phyloP scores from a whole-genome alignment of 208 protist genomes.

The Kentomonas sorsogonicus region DNA sequence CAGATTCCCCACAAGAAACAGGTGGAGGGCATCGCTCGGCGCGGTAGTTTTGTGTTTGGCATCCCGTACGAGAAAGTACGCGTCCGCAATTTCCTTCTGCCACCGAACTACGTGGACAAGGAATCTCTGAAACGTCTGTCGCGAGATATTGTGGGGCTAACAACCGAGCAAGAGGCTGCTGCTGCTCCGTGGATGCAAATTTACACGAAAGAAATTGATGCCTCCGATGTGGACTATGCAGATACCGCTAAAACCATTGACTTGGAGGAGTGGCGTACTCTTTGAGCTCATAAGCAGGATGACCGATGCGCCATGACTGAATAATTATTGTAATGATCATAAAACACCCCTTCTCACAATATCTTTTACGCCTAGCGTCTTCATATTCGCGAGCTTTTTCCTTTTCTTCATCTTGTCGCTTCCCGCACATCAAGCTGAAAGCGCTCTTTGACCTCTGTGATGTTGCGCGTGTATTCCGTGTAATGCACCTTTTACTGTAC shows the following conservation, averaged over 20 bases:
- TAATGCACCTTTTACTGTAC: too few relatives aligned
- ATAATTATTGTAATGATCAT: too few relatives aligned
- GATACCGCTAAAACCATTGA: slow-evolving; percentile 57
- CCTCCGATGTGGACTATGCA: slow-evolving; percentile 66
- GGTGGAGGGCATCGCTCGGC: slow-evolving; percentile 76
- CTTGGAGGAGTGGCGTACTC: too few relatives aligned
- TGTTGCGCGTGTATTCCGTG: too few relatives aligned
- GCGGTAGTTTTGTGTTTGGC: slow-evolving; percentile 70
- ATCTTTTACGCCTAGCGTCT: too few relatives aligned
- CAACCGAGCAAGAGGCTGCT: slow-evolving; percentile 15
- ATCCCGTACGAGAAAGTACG: slow-evolving; percentile 65
- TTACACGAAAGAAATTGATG: slow-evolving; percentile 76
- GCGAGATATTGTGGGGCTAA: slow-evolving; percentile 37
- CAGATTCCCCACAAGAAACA: slow-evolving; percentile 79
- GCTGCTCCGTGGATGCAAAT: slow-evolving; percentile 53
- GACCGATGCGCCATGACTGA: too few relatives aligned
- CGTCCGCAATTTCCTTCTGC: slow-evolving; percentile 71
- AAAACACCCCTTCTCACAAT: too few relatives aligned
- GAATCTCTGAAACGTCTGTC: slow-evolving; percentile 56
- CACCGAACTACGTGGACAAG: slow-evolving; percentile 65
- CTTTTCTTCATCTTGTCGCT: too few relatives aligned
- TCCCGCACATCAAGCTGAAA: too few relatives aligned
- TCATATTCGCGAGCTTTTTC: too few relatives aligned
- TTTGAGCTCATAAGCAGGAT: too few relatives aligned
- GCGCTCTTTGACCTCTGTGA: too few relatives aligned